phyloP scores from a whole-genome alignment of 2,329 filamentous ascomycete genomes.

The Colletotrichum karsti region DNA sequence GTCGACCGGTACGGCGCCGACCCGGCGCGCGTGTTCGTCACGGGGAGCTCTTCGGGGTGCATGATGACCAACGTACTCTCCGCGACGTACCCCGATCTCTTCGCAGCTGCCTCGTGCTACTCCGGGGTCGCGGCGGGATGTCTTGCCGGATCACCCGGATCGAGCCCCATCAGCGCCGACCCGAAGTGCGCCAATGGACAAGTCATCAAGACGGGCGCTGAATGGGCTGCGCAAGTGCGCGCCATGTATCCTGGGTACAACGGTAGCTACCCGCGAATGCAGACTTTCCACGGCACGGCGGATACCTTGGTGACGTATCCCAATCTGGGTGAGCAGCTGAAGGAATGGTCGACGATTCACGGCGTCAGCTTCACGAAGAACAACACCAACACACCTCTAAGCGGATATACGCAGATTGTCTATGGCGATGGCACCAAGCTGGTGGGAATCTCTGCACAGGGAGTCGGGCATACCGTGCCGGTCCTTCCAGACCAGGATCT shows the following conservation, averaged over 20 bases:
- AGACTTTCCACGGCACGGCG: slow-evolving; percentile 40
- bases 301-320: slow-evolving; percentile 46
- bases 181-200: slow-evolving; percentile 51
- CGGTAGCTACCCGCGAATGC: slow-evolving; percentile 40
- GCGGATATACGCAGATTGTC: slow-evolving; percentile 40
- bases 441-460: slow-evolving; percentile 38
- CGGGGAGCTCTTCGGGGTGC: slow-evolving; percentile 45
- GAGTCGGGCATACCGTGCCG: slow-evolving; percentile 40
- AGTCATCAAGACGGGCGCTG: slow-evolving; percentile 43
- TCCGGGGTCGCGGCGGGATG: slow-evolving; percentile 44
- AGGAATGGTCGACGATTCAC: slow-evolving; percentile 32
- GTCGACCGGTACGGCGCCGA: slow-evolving; percentile 54
- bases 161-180: slow-evolving; percentile 35
- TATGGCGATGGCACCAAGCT: slow-evolving; percentile 43
- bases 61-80: slow-evolving; percentile 47
- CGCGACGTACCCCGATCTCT: slow-evolving; percentile 44
- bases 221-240: slow-evolving; percentile 53
- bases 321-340: slow-evolving; percentile 31
- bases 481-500: slow-evolving; percentile 32
- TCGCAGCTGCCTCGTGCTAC: slow-evolving; percentile 41
- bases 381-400: slow-evolving; percentile 35
- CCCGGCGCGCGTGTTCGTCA: slow-evolving; percentile 52
- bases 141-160: slow-evolving; percentile 31
- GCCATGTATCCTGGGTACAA: slow-evolving; percentile 41
- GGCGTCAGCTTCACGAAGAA: slow-evolving; percentile 34